These are phyloP conservation scores for Citrus sinensis DNA, from an alignment of 345 rosid species.

Conservation along the genomic window DVS_A1.0 CM039162.1:23640001-23640500, in stretches of 20 bases:
- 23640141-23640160: background rate
- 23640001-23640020: background rate
- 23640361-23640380: background rate
- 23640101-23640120: background rate
- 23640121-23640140: background rate
- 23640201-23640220: too few relatives aligned
- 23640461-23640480: background rate
- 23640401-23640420: background rate
- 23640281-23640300: background rate
- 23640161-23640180: too few relatives aligned
- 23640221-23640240: too few relatives aligned
- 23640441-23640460: background rate
- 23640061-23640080: background rate
- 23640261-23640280: background rate
- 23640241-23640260: background rate
- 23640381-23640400: background rate
- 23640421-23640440: background rate
- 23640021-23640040: background rate
- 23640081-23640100: background rate
- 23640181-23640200: too few relatives aligned
- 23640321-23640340: background rate
- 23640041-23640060: background rate
- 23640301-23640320: background rate
- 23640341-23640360: background rate
- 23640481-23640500: background rate